Percentiles rank a stretch among this genome's conserved stretches.
phyloP scores from a whole-genome alignment of 164 flowering plant species.

The Sextonia rubra region DNA sequence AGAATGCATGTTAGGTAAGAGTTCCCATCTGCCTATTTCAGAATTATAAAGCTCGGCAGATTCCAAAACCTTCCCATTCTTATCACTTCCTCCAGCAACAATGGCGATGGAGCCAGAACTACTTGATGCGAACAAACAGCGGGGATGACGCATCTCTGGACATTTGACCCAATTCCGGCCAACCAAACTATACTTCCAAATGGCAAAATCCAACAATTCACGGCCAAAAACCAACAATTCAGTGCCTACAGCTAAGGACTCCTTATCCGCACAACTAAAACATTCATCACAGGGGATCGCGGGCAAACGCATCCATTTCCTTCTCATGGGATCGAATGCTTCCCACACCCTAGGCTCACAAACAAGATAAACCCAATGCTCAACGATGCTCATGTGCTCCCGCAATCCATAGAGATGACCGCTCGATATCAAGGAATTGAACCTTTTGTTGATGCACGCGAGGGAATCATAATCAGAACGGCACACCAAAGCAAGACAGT shows the following conservation, averaged over 20 bases:
- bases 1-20: slow-evolving; percentile 29
- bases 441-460: slow-evolving; percentile 29
- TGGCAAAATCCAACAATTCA: slow-evolving; percentile 21
- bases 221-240: slow-evolving; percentile 40
- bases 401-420: slow-evolving; percentile 23
- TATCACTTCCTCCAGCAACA: slow-evolving; percentile 37
- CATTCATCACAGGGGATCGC: slow-evolving; percentile 27
- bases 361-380: slow-evolving; percentile 29
- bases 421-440: slow-evolving; percentile 16
- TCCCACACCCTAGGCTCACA: slow-evolving; percentile 25
- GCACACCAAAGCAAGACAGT: slow-evolving; percentile 24
- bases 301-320: slow-evolving; percentile 30
- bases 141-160: slow-evolving; percentile 22
- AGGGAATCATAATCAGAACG: slow-evolving; percentile 32
- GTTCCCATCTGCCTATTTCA: slow-evolving; percentile 23
- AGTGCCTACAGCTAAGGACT: slow-evolving; percentile 36
- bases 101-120: slow-evolving; percentile 34
- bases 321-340: slow-evolving; percentile 24
- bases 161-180: slow-evolving; percentile 26
- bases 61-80: slow-evolving; percentile 20
- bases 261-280: slow-evolving; percentile 30
- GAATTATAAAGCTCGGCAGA: slow-evolving; percentile 38
- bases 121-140: slow-evolving; percentile 35
- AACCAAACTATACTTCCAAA: slow-evolving; percentile 28
- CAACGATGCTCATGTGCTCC: slow-evolving; percentile 19